These are phyloP conservation scores for Saccharum spontaneum DNA, from an alignment of 176 grass and related monocot species.

Conservation along the genomic window DNA sequence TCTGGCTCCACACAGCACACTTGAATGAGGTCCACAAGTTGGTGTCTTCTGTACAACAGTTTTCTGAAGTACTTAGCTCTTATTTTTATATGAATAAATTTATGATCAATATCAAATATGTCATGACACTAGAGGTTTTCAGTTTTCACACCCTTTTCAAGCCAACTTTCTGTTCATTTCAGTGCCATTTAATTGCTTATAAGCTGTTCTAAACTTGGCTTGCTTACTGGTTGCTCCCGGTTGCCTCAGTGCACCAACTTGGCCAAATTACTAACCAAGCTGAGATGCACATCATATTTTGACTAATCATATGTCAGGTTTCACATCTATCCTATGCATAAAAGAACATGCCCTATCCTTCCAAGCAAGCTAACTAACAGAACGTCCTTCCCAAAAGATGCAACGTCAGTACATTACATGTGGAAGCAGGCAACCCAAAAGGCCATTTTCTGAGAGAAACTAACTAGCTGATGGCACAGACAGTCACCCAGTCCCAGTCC, in stretches of 20 bases:
- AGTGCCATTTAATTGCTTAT: not conserved
- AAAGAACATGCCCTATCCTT: not conserved
- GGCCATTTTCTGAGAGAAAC: not conserved
- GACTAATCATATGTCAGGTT: not conserved
- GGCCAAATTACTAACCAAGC: slow-evolving; percentile 17
- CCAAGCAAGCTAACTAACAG: not conserved
- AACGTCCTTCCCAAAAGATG: not conserved
- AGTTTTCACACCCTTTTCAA: too few relatives aligned
- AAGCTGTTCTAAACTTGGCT: not conserved
- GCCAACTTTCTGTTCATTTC: not conserved
- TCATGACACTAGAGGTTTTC: too few relatives aligned
- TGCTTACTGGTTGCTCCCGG: not conserved
- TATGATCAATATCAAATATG: too few relatives aligned
- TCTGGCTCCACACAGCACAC: not conserved
- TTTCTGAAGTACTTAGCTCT: not conserved
- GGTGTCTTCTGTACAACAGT: not conserved
- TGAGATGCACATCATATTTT: slow-evolving; percentile 7
- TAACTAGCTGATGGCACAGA: slow-evolving; percentile 1
- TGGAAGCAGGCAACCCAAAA: not conserved
- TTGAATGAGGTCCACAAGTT: not conserved
- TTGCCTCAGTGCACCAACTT: not conserved
- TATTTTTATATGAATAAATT: too few relatives aligned
- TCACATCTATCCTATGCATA: not conserved
- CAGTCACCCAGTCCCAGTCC: not conserved
- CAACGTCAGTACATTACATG: not conserved